A percentile compares a stretch with the other conserved stretches of the same genome.
These are phyloP conservation scores for Coelastrella sp. DNA, from an alignment of 139 green algal species.

Conservation along the genomic window DNA sequence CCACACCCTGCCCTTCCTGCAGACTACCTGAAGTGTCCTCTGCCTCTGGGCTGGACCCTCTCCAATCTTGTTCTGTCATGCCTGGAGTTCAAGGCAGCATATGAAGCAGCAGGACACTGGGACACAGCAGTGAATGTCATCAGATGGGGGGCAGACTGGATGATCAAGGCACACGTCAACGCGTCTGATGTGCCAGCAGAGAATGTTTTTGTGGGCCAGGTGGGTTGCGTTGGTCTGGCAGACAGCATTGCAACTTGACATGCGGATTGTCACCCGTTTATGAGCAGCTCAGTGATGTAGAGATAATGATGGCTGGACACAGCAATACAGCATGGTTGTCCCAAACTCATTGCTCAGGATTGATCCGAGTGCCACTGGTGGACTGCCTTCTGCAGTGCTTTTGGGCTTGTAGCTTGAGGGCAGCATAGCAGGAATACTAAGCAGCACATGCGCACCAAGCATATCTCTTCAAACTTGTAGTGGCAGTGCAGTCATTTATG, in stretches of 20 bases:
- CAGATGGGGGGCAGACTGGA: constrained; percentile 66
- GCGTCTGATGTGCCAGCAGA: constrained; percentile 35
- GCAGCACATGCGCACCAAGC: too few species aligned
- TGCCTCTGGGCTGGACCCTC: constrained; percentile 41
- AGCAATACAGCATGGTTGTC: too few species aligned
- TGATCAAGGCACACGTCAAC: constrained; percentile 64
- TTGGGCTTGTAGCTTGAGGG: too few species aligned
- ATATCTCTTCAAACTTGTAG: too few species aligned
- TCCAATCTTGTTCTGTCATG: constrained; percentile 38
- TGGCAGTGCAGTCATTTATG: too few species aligned
- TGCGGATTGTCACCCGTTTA: not conserved
- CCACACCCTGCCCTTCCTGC: not conserved
- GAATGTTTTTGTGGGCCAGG: constrained; percentile 68
- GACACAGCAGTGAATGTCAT: constrained; percentile 41
- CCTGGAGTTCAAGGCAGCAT: constrained; percentile 51
- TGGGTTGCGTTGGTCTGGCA: not conserved
- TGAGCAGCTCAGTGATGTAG: not conserved
- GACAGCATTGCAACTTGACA: not conserved
- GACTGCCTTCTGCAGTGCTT: too few species aligned
- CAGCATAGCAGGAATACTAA: too few species aligned
- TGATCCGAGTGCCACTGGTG: too few species aligned
- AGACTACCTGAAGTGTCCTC: constrained; percentile 55
- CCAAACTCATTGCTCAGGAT: too few species aligned
- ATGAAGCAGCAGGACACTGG: constrained; percentile 8
- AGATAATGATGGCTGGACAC: too few species aligned